Percentiles rank a stretch among this genome's conserved stretches.
Conservation (phyloP, 176 grass and related monocot genomes). For the Triticum monococcum region DNA sequence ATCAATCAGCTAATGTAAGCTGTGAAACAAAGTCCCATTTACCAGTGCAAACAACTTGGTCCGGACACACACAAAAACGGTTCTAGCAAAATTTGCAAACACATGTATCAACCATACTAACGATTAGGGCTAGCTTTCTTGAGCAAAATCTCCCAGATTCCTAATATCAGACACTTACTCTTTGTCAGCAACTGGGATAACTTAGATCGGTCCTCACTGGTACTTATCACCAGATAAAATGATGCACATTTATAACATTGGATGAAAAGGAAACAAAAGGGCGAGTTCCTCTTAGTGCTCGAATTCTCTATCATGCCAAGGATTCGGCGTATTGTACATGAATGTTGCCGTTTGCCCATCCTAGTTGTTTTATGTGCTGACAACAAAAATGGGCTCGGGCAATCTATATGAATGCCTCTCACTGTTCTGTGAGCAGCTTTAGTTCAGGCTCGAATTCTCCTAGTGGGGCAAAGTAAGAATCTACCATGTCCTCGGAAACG, state of each 20-base stretch:
- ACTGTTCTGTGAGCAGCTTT: constrained; percentile 66
- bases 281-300: neutral
- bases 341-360: neutral
- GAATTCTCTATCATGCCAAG: constrained; percentile 5
- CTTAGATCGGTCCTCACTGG: neutral
- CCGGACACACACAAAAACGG: neutral
- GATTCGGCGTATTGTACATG: constrained; percentile 2
- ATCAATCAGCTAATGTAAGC: neutral
- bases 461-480: constrained; percentile 76
- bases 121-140: neutral
- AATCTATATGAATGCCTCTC: constrained; percentile 75
- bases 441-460: constrained; percentile 73
- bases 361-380: constrained; percentile 6
- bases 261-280: neutral
- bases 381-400: neutral
- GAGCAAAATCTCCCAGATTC: neutral
- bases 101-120: neutral
- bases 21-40: neutral
- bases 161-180: neutral
- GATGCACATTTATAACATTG: neutral
- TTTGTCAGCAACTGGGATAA: neutral
- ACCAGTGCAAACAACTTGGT: neutral
- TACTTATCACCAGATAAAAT: neutral
- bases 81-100: neutral
- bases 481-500: constrained; percentile 77